phyloP scores from a whole-genome alignment of 805 yeast species.

The Wickerhamomyces canadensis region DNA sequence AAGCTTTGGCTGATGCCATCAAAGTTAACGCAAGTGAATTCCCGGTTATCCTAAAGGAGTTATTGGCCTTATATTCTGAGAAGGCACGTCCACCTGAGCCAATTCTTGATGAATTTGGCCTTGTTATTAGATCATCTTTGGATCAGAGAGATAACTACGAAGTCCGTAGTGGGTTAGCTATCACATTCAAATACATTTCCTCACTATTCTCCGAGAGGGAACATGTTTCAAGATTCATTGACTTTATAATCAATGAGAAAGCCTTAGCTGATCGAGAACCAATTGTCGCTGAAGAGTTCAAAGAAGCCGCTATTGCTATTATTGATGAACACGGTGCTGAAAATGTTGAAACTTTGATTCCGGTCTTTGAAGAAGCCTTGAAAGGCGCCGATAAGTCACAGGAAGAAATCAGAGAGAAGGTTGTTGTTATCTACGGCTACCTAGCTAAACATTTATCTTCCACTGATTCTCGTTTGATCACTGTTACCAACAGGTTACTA shows the following conservation, averaged over 20 bases:
- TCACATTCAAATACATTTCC: constrained; percentile 54
- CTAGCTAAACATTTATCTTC: constrained; percentile 77
- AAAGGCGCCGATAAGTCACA: constrained; percentile 42
- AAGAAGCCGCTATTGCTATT: constrained; percentile 80
- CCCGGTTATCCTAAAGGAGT: constrained; percentile 31
- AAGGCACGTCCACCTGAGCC: constrained; percentile 74
- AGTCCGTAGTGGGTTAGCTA: constrained; percentile 75
- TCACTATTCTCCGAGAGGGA: constrained; percentile 29
- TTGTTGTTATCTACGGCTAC: constrained; percentile 84
- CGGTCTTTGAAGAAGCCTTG: constrained; percentile 71
- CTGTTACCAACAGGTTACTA: constrained; percentile 64
- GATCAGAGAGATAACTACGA: constrained; percentile 79
- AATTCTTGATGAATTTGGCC: constrained; percentile 71
- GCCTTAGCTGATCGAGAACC: constrained; percentile 74
- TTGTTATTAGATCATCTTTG: constrained; percentile 56
- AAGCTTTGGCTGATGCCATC: constrained; percentile 59
- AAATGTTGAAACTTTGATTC: constrained; percentile 68
- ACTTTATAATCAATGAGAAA: constrained; percentile 53
- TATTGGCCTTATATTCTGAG: constrained; percentile 52
- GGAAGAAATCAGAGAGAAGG: constrained; percentile 68
- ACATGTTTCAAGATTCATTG: constrained; percentile 49
- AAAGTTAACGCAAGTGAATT: constrained; percentile 25
- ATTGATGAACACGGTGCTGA: constrained; percentile 60
- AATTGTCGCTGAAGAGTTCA: constrained; percentile 73
- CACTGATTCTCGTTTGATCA: constrained; percentile 58